phyloP scores from a whole-genome alignment of 1,139 yeast species.

The Yamadazyma epiphylla region DNA sequence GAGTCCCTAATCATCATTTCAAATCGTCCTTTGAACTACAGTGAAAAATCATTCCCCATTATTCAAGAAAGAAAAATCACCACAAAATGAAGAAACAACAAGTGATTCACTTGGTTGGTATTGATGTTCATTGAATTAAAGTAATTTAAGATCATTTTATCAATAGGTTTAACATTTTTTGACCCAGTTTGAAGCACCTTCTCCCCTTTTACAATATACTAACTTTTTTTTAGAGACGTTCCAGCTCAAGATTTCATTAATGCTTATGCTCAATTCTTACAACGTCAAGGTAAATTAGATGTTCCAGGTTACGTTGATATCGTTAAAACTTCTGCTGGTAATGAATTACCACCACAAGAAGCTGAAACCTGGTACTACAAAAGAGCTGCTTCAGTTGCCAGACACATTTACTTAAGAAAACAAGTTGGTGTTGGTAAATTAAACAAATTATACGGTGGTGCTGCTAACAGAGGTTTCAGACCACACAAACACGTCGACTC shows the following conservation, averaged over 20 bases:
- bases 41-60: not conserved
- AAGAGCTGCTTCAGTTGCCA: slow-evolving; percentile 99
- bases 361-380: slow-evolving; percentile 99
- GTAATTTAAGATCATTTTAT: too few species aligned
- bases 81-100: not conserved
- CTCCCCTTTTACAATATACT: slow-evolving; percentile 26
- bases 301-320: slow-evolving; percentile 99
- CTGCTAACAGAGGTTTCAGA: slow-evolving; percentile 98
- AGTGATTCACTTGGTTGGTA: too few species aligned
- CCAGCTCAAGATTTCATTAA: slow-evolving; percentile 99
- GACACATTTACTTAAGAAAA: slow-evolving; percentile 99
- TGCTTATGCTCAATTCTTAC: slow-evolving; percentile 99
- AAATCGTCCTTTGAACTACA: too few species aligned
- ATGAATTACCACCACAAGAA: slow-evolving; percentile 99
- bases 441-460: slow-evolving; percentile 99
- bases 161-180: too few species aligned
- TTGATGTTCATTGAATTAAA: too few species aligned
- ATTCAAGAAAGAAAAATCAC: not conserved
- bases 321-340: slow-evolving; percentile 98
- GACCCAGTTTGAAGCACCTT: too few species aligned
- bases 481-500: slow-evolving; percentile 99
- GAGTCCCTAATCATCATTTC: not conserved
- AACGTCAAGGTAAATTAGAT: slow-evolving; percentile 99
- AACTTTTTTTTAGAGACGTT: slow-evolving; percentile 77
- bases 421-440: slow-evolving; percentile 99